Percentiles rank a stretch among this genome's conserved stretches.
phyloP scores from a whole-genome alignment of 768 basidiomycete genomes.

The Xanthoconium stramineum region DNA sequence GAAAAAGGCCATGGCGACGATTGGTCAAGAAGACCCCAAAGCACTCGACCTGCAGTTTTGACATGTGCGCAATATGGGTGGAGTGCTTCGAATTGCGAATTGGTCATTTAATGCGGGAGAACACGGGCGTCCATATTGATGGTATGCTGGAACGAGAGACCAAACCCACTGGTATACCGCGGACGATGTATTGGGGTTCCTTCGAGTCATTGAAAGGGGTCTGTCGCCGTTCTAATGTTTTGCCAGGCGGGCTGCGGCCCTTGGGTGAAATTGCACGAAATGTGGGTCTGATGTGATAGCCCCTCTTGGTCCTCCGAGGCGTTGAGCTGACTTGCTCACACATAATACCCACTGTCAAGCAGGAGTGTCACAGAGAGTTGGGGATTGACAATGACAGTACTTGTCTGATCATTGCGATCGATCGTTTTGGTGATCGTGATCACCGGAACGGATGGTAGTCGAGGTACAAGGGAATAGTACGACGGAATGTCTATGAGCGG shows the following conservation, averaged over 20 bases:
- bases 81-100: constrained; percentile 32
- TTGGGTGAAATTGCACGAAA: constrained; percentile 7
- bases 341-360: not conserved
- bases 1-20: constrained; percentile 4
- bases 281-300: constrained; percentile 16
- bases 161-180: constrained; percentile 21
- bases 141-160: constrained; percentile 6
- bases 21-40: constrained; percentile 20
- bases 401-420: constrained; percentile 31
- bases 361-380: not conserved
- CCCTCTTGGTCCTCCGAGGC: constrained; percentile 16
- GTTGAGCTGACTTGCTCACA: not conserved
- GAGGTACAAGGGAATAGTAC: constrained; percentile 13
- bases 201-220: constrained; percentile 3
- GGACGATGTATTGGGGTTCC: constrained; percentile 15
- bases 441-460: constrained; percentile 26
- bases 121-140: constrained; percentile 13
- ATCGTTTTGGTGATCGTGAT: constrained; percentile 33
- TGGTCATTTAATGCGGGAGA: constrained; percentile 22
- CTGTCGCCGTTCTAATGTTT: constrained; percentile 18
- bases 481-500: not conserved
- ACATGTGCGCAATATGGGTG: constrained; percentile 15
- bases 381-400: constrained; percentile 21
- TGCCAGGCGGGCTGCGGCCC: constrained; percentile 24
- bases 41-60: constrained; percentile 5